Evolutionary conservation across 495 filamentous ascomycete genomes (phyloP).

Genomic region (Apiosordaria backusii): DNA sequence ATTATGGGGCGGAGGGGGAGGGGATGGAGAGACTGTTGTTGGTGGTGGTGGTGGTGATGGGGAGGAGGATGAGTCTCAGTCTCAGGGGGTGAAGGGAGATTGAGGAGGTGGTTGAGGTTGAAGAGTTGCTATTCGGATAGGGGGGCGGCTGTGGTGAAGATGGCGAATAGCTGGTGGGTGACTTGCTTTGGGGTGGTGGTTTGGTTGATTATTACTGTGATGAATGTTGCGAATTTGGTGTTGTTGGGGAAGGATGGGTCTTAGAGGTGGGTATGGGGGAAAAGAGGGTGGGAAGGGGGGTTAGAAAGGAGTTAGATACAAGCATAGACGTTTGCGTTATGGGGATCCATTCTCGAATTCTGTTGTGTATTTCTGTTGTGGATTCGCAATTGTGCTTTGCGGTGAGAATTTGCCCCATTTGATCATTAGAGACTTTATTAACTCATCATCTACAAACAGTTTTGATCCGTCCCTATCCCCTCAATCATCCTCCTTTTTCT

Average conservation of each 20-base stretch:
- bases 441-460: neutral
- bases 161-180: conserved; percentile 60
- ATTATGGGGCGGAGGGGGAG: conserved; percentile 8
- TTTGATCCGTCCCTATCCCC: neutral
- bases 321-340: neutral
- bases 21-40: too few relatives aligned
- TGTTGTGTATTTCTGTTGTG: neutral
- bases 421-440: neutral
- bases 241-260: conserved; percentile 44
- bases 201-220: conserved; percentile 64
- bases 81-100: conserved; percentile 15
- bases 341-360: too few relatives aligned
- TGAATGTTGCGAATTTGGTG: conserved; percentile 71
- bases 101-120: neutral
- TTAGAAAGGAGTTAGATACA: neutral
- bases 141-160: conserved; percentile 40
- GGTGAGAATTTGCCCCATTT: neutral
- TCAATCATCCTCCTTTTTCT: conserved; percentile 24
- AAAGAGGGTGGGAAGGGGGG: neutral
- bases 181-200: conserved; percentile 54
- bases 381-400: too few relatives aligned
- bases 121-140: neutral
- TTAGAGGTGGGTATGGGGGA: neutral
- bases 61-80: conserved; percentile 9
- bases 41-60: neutral